A percentile compares a stretch with the other conserved stretches of the same genome.
These are phyloP conservation scores for Apocynum venetum DNA, from an alignment of 257 asterid genomes.

Conservation along the genomic window DNA sequence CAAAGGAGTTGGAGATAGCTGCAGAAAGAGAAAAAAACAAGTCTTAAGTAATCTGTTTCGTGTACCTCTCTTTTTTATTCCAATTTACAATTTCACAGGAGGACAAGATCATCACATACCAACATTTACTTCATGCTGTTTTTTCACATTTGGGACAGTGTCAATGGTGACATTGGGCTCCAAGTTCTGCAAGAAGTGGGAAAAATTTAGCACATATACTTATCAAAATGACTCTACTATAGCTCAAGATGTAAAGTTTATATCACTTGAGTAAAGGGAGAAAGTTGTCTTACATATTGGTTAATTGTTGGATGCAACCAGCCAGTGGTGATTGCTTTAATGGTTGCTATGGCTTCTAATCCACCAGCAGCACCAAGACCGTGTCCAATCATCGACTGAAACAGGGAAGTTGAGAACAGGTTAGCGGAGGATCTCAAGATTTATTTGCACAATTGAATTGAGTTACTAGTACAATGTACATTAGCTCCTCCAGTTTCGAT, in stretches of 20 bases:
- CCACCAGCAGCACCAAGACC: conserved; percentile 95
- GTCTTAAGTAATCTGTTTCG: neutral
- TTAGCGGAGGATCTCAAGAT: neutral
- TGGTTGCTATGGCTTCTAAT: conserved; percentile 83
- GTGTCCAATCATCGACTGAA: conserved; percentile 91
- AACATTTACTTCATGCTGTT: conserved; percentile 57
- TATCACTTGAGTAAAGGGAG: neutral
- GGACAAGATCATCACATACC: conserved; percentile 36
- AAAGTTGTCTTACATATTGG: conserved; percentile 48
- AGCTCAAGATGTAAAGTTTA: neutral
- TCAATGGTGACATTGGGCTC: conserved; percentile 30
- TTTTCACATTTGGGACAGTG: conserved; percentile 67
- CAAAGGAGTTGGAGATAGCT: conserved; percentile 73
- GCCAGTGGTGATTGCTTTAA: conserved; percentile 81
- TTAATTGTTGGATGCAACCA: conserved; percentile 93
- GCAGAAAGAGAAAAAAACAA: conserved; percentile 10
- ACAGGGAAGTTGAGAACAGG: neutral
- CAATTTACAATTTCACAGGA: neutral
- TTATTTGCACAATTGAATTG: neutral
- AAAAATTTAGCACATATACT: neutral
- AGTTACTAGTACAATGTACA: too few species aligned
- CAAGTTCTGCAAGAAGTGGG: conserved; percentile 18
- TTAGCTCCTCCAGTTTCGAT: too few species aligned
- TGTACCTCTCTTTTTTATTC: neutral
- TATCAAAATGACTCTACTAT: neutral